phyloP scores from a whole-genome alignment of 805 yeast genomes.

The Wickerhamiella musiphila region DNA sequence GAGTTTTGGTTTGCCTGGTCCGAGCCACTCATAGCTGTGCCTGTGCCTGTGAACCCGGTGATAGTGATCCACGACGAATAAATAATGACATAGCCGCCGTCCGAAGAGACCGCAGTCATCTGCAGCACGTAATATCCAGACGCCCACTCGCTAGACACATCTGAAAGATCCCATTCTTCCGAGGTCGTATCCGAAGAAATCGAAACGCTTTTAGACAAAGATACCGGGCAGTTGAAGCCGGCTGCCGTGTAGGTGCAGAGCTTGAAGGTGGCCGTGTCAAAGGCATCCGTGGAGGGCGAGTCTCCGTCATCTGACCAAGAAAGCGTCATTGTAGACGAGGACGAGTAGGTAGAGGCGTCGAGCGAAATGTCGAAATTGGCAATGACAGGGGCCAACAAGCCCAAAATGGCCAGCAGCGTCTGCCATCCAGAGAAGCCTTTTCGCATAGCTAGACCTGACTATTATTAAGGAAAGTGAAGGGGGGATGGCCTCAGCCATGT shows the following conservation, averaged over 20 bases:
- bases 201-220: conserved; percentile 19
- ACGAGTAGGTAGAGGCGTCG: conserved; percentile 10
- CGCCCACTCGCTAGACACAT: conserved; percentile 31
- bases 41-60: conserved; percentile 54
- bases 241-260: conserved; percentile 54
- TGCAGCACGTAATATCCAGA: conserved; percentile 64
- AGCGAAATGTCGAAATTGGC: conserved; percentile 11
- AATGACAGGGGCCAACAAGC: too few relatives aligned
- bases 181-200: conserved; percentile 15
- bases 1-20: not conserved
- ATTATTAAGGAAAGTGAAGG: too few relatives aligned
- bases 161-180: conserved; percentile 26
- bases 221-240: conserved; percentile 22
- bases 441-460: too few relatives aligned
- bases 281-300: conserved; percentile 29
- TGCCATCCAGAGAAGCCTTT: too few relatives aligned
- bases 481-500: too few relatives aligned
- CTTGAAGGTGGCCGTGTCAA: conserved; percentile 30
- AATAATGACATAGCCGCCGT: conserved; percentile 27
- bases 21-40: conserved; percentile 5
- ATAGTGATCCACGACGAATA: conserved; percentile 29
- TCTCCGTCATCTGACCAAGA: conserved; percentile 42
- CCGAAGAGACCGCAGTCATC: conserved; percentile 40
- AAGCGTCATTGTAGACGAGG: conserved; percentile 21
- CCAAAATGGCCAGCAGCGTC: too few relatives aligned